Base-by-base conservation (phyloP, 1,284 basidiomycete genomes). In the Ustilago esculenta region DNA sequence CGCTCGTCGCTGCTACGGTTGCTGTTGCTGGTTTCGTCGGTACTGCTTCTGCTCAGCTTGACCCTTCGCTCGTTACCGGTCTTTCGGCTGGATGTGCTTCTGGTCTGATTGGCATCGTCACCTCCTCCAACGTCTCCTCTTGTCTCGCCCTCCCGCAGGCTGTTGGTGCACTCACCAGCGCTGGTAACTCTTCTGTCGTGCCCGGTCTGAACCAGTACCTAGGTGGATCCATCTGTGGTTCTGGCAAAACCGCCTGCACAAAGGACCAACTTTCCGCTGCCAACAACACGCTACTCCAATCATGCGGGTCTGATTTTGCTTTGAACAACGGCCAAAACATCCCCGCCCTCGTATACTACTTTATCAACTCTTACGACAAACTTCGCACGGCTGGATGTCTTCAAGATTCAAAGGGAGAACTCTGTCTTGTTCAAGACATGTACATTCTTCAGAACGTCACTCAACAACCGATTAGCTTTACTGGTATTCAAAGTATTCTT, bases 41-140 rank as follows among this genome's bases (percentile, higher is more conserved):
- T 30, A 24, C 20, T 27, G 44, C 60, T 11, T 4, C 33, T 8
- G 67, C 67, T 12, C 67, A 70, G 46, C 49, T 70, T 18, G 56
- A 65, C 46, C 47, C 67, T 15, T 70, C 60, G 24, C 67, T 70
- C 41, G n/a, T 70, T 53, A 60, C 44, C 41, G 60, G 67, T 35
- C 67, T 70, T 45, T 65, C 67, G 4, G 17, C 60, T 36, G 30
- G 25, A 14, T 70, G 67, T 40, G 56, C 56, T 6, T 39, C 52
- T 4, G 23, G 44, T 14, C 56, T 70, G 23, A 33, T 70, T 8
- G 52, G 56, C 15, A 34, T 70, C 33, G 60, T 70, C 24, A 65
- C 60, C 45, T 60, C 17, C 50, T 60, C 56, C 14, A 52, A 52
- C 60, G 41, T 70, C 53, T 70, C 67, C 3, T 33, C 37, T 7